Evolutionary conservation across 179 eudicot genomes (phyloP), one percentile per base, ranked within the genome.

Genomic region (Monotropa hypopitys): DNA sequence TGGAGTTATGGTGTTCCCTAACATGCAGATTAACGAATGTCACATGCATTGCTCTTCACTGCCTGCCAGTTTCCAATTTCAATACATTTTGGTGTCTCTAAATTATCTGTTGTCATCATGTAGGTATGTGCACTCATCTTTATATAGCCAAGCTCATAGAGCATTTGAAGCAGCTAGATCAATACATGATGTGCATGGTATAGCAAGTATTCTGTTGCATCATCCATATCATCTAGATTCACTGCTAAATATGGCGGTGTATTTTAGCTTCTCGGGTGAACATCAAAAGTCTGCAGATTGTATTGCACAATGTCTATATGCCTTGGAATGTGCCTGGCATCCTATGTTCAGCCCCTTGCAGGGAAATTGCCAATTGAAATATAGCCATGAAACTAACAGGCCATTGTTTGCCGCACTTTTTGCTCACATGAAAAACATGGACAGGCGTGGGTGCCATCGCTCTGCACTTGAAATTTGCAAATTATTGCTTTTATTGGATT

Each of bases 301-400:
- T 40, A 78, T 82, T 67, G 90, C 90, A 40, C 93, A 93, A 81
- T 89, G 92, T 85, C 86, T 96, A 33, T 96, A 93, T 77, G 96
- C 97, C 54, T 79, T 96, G 82, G 98, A 96, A 82, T 93, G 98
- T 80, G 99, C 99, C 50, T 96, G 97, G 98, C 98, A 91, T 84
- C 96, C 98, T 23, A 82, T 89, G 88, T 96, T 96, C 83, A 87
- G 76, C 76, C 97, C 98, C 21, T 83, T 88, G 76, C 88, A 86
- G 79, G 97, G 90, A 10, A 87, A 89, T 61, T 90, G 94, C 82
- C 88, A 74, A 68, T 74, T 96, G 76, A 91, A 93, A 80, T 91
- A 87, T 83, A 78, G 78, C 53, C 92, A 93, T 72, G 98, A 91
- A 75, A 83, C 85, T 56, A 96, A 96, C 89, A 87, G 84, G 79